phyloP scores from a whole-genome alignment of 1,284 basidiomycete genomes.

The Cystobasidiaceae sp. region DNA sequence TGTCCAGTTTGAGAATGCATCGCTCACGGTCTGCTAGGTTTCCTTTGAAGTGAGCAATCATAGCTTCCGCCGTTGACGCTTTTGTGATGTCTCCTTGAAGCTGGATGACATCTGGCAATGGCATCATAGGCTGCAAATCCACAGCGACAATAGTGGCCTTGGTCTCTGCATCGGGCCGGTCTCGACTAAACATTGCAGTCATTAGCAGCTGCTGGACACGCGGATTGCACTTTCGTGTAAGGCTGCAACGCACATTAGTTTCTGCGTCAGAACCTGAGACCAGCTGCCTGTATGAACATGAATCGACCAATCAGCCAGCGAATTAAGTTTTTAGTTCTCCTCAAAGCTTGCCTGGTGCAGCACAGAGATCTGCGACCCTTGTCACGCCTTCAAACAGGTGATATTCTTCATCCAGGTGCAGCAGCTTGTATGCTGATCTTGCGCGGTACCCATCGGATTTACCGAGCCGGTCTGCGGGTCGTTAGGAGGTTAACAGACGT shows the following conservation, averaged over 20 bases:
- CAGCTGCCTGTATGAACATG: constrained; percentile 37
- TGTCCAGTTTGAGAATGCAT: no score
- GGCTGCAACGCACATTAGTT: constrained; percentile 46
- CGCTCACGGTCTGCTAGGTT: constrained; percentile 49
- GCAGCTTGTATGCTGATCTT: constrained; percentile 55
- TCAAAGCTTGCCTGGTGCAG: constrained; percentile 51
- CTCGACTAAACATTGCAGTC: constrained; percentile 31
- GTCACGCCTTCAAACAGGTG: constrained; percentile 40
- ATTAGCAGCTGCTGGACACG: constrained; percentile 1
- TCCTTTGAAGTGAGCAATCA: constrained; percentile 52
- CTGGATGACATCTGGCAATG: constrained; percentile 52
- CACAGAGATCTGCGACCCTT: constrained; percentile 56
- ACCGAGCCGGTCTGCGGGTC: constrained; percentile 19
- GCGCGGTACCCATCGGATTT: constrained; percentile 51
- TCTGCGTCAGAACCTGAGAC: constrained; percentile 42
- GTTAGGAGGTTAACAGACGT: background rate
- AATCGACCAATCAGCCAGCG: constrained; percentile 3
- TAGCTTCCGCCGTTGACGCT: constrained; percentile 51
- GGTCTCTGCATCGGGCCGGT: constrained; percentile 15
- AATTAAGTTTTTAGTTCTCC: background rate
- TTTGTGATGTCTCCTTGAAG: constrained; percentile 57
- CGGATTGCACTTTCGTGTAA: background rate
- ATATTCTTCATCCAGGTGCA: constrained; percentile 54
- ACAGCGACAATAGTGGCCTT: constrained; percentile 52
- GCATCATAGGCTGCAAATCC: constrained; percentile 57